Conservation (phyloP, 805 yeast species). For the Ogataea corticis region DNA sequence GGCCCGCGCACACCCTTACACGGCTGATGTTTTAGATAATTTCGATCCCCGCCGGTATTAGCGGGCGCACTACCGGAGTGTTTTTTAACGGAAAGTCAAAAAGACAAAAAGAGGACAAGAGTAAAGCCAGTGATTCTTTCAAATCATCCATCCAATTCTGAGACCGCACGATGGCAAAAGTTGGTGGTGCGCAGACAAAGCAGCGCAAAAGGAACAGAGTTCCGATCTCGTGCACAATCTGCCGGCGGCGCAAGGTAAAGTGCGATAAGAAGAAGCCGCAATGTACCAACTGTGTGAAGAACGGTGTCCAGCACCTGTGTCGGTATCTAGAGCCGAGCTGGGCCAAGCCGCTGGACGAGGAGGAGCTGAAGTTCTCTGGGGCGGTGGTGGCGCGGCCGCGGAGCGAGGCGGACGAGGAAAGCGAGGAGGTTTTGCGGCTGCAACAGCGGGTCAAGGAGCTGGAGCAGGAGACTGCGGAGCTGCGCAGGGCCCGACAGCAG, state of each 20-base stretch:
- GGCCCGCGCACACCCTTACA: too few relatives aligned
- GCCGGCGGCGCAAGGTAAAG: conserved; percentile 41
- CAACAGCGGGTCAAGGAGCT: conserved; percentile 29
- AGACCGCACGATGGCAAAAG: conserved; percentile 14
- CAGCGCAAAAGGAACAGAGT: conserved; percentile 40
- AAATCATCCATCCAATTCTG: too few relatives aligned
- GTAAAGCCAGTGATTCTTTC: too few relatives aligned
- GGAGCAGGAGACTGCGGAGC: conserved; percentile 29
- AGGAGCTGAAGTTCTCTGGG: conserved; percentile 30
- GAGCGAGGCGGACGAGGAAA: conserved; percentile 1
- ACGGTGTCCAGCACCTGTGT: conserved; percentile 59
- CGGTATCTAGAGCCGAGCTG: conserved; percentile 60
- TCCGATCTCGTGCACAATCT: conserved; percentile 41
- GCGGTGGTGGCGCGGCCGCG: conserved; percentile 14
- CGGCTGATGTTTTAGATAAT: conserved; percentile 21
- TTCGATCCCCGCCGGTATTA: conserved; percentile 1
- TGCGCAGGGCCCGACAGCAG: conserved; percentile 11
- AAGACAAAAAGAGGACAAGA: too few relatives aligned
- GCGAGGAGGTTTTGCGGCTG: conserved; percentile 25
- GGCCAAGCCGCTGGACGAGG: conserved; percentile 48
- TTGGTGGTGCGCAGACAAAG: conserved; percentile 20
- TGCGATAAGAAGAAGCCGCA: conserved; percentile 51
- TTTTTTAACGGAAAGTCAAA: not conserved
- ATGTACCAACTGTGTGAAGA: conserved; percentile 55
- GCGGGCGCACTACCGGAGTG: conserved; percentile 4